Conservation (phyloP, 441 rosid species). For the Rhodomyrtus psidioides region DNA sequence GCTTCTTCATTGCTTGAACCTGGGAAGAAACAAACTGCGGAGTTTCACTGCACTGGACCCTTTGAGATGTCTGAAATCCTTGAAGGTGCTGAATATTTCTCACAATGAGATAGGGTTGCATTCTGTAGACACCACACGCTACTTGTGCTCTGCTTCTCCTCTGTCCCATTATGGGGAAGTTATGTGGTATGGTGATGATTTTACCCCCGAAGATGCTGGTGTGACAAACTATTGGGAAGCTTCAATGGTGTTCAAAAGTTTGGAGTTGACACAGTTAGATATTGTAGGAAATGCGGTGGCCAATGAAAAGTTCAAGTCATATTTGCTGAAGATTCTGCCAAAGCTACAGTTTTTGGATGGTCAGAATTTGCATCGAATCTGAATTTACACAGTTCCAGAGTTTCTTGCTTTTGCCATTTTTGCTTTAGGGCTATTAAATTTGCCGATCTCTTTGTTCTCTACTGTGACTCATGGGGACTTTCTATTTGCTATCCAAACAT, state of each 20-base stretch:
- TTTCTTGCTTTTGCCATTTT: not conserved
- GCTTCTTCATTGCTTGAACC: conserved; percentile 56
- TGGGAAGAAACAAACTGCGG: conserved; percentile 65
- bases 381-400: not conserved
- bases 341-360: conserved; percentile 62
- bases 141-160: conserved; percentile 56
- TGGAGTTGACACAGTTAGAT: conserved; percentile 61
- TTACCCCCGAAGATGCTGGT: conserved; percentile 9
- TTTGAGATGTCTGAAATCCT: conserved; percentile 45
- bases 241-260: conserved; percentile 37
- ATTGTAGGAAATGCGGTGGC: conserved; percentile 53
- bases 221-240: conserved; percentile 60
- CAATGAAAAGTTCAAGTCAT: conserved; percentile 40
- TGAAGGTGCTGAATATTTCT: conserved; percentile 67
- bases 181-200: conserved; percentile 30
- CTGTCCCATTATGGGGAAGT: conserved; percentile 48
- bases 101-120: conserved; percentile 75
- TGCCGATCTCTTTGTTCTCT: not conserved
- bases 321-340: conserved; percentile 52
- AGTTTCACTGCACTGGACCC: conserved; percentile 72
- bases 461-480: not conserved
- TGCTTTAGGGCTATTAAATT: not conserved
- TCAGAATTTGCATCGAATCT: conserved; percentile 15
- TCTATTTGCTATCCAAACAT: not conserved
- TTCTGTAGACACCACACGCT: conserved; percentile 68